Evolutionary conservation across 768 basidiomycete genomes (phyloP), one percentile per base, ranked within the genome.

Genomic region (Mycena maculata): DNA sequence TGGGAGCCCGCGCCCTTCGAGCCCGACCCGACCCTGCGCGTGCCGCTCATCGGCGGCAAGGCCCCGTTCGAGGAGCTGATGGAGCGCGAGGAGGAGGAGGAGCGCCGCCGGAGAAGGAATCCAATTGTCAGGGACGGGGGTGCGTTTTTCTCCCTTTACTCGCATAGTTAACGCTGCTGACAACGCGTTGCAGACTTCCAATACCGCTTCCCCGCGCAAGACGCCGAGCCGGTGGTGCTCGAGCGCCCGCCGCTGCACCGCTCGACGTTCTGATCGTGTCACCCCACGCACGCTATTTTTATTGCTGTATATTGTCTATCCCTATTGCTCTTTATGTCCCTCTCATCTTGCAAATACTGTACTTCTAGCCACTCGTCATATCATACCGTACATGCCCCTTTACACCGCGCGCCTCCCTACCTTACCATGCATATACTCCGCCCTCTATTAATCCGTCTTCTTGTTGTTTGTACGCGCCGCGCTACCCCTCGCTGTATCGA

Each of bases 1-100:
- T 94, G 92, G 92, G 86, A 87, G 69, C 92, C 93, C 36, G 90
- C 89, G 72, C 84, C 83, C 31, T 77, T 78, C 12, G 79, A 83
- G 2, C 79, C 78, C 68, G 70, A 84, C 62, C 77, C 80, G 73
- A 85, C 84, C 55, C 81, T 84, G 68, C 85, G 89, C 15, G 77
- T 87, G n/a, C 86, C 88, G 38, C 76, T 88, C 44, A 89, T 89
- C 1, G 91, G 91, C 11, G 84, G 84, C 72, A 92, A 91, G 72
- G 86, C 91, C 0, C 84, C 81, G 5, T 93, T 84, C 64, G 91
- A 93, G 74, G 76, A 92, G 23, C 87, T 90, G 71, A 86, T 92
- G 80, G 92, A 93, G 75, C 83, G 82, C 27, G 85, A 90, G 74
- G 90, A 91, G 76, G 80, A 79, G 53, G 86, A 86, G 70, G 84